Base-by-base conservation (phyloP, 1,284 basidiomycete genomes). In the Leccinum solheimii region DNA sequence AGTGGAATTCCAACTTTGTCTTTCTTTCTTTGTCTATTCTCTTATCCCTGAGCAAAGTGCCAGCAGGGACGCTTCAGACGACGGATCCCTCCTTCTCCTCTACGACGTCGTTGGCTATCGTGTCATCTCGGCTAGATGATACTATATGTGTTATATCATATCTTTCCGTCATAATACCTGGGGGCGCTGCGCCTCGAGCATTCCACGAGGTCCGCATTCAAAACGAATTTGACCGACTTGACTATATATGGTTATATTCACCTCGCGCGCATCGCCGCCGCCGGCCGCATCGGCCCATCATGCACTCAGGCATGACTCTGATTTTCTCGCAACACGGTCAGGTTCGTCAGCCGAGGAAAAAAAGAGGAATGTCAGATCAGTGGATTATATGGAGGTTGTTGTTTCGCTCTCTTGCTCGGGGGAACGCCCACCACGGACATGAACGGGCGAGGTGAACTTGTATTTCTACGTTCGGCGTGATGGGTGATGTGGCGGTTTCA, bases 91-190 rank as follows among this genome's bases (percentile, higher is more conserved):
- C 43, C 34, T 45, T 45, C 43, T 48, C 45, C 19, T 21, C 19
- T 14, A 8, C 45, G 13, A 48, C 21, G 19, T 13, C 45, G 21
- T 48, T 48, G 45, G 21, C 21, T 19, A 19, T 43, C 19, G 11
- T 13, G 10, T 10, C 3, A 67, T 72, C 66, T 70, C 71, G 69
- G 58, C 55, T 73, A 72, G 69, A 70, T 73, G 68, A 56, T 40
- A 23, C 58, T 43, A 43, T 43, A 16, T 40, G 38, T 40, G 38
- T 36, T 21, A 45, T 45, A 48, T 48, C 45, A 48, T 11, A 45
- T 45, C 43, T 19, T 45, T 43, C 40, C n/a, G 10, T 45, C 43
- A 45, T 45, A 45, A 21, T 19, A 48, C 21, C 45, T 21, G 45
- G 21, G 19, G 32, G 19, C 43, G 43, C n/a, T 49, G 58, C 54